phyloP scores from a whole-genome alignment of 163 green algal species.

The Volvox carteri region DNA sequence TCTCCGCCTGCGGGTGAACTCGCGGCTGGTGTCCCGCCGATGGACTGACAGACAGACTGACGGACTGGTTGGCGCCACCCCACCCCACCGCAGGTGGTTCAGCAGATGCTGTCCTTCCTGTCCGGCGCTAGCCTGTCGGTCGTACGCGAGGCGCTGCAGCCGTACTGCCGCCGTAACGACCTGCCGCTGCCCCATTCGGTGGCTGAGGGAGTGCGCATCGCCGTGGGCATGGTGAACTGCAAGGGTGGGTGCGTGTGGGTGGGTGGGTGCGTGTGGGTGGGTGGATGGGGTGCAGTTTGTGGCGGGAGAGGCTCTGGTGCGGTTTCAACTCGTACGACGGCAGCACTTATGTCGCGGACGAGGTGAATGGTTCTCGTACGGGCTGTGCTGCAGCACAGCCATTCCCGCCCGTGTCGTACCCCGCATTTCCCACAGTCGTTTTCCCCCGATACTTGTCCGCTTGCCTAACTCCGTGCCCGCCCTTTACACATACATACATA shows the following conservation, averaged over 20 bases:
- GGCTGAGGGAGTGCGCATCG: not conserved
- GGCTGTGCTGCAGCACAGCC: not conserved
- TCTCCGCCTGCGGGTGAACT: not conserved
- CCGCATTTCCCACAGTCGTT: not conserved
- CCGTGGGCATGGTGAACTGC: constrained; percentile 30
- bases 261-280: not conserved
- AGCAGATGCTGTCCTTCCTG: constrained; percentile 35
- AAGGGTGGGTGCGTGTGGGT: constrained; percentile 6
- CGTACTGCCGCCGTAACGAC: constrained; percentile 15
- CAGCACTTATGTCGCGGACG: not conserved
- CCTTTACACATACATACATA: not conserved
- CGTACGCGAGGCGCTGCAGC: constrained; percentile 39
- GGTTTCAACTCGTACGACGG: too few relatives aligned
- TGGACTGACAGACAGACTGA: not conserved
- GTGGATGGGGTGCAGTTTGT: too few relatives aligned
- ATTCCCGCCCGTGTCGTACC: not conserved
- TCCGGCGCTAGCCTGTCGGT: not conserved
- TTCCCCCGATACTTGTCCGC: not conserved
- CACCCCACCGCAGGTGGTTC: constrained; percentile 8
- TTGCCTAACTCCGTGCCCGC: not conserved
- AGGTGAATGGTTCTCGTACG: not conserved
- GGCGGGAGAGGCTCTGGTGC: too few relatives aligned
- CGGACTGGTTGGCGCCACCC: not conserved
- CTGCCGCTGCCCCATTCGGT: not conserved
- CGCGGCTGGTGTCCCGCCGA: not conserved